Percentiles rank a stretch among this genome's conserved stretches.
These are phyloP conservation scores for Scutellaria barbata DNA, from an alignment of 257 asterid species.

Conservation along the genomic window DNA sequence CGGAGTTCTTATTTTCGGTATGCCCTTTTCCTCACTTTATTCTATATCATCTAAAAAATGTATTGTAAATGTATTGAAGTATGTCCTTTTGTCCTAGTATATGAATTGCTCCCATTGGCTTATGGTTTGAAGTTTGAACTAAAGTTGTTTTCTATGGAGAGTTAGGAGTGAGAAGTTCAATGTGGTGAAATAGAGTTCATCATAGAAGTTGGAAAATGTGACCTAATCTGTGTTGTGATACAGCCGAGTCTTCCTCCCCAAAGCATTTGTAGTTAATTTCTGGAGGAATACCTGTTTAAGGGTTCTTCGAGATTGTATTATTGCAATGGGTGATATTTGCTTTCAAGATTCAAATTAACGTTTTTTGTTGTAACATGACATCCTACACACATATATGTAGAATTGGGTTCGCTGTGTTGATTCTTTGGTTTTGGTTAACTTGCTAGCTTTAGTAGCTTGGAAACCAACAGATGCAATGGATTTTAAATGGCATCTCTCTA, in stretches of 20 bases:
- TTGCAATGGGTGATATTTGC: no score
- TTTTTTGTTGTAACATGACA: no score
- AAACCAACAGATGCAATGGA: slow-evolving; percentile 10
- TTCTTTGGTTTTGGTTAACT: slow-evolving; percentile 19
- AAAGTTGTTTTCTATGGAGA: no score
- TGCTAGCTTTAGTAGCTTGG: slow-evolving; percentile 14
- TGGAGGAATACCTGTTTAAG: background rate
- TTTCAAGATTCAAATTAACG: no score
- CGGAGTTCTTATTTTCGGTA: slow-evolving; percentile 95
- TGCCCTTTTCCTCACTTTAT: background rate
- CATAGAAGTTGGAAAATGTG: background rate
- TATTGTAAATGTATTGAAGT: background rate
- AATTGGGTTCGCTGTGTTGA: background rate
- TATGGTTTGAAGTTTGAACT: no score
- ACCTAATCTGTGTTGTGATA: background rate
- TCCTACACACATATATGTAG: no score
- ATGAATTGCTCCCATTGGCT: background rate
- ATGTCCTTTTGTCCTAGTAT: background rate
- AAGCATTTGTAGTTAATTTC: no score
- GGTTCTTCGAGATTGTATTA: background rate
- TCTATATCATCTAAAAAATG: background rate
- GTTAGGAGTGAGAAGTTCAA: background rate
- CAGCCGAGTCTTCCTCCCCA: no score
- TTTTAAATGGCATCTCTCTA: background rate
- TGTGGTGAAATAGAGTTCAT: background rate